Conservation (phyloP, 768 basidiomycete species). For the Mycena polygramma region DNA sequence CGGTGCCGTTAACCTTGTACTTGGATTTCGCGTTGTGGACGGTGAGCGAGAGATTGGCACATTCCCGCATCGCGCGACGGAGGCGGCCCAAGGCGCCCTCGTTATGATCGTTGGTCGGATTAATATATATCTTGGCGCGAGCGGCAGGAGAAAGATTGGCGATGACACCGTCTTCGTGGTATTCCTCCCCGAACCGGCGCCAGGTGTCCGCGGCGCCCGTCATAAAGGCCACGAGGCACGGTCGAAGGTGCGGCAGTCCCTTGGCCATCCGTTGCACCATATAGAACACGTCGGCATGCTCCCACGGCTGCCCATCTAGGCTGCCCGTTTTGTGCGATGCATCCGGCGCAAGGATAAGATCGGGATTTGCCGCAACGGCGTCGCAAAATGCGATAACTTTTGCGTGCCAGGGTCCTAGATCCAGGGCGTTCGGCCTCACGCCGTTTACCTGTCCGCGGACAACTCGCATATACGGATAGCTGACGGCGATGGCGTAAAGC, state of each 20-base stretch:
- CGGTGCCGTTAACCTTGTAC: constrained; percentile 6
- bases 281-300: constrained; percentile 38
- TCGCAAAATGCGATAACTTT: constrained; percentile 11
- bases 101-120: constrained; percentile 41
- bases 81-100: constrained; percentile 41
- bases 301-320: constrained; percentile 45
- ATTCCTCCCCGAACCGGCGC: constrained; percentile 46
- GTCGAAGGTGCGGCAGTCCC: constrained; percentile 38
- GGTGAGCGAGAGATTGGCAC: background rate
- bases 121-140: constrained; percentile 30
- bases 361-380: constrained; percentile 39
- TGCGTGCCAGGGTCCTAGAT: background rate
- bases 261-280: constrained; percentile 29
- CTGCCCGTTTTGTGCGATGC: constrained; percentile 33
- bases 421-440: background rate
- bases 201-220: constrained; percentile 45
- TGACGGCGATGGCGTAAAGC: constrained; percentile 11
- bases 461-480: constrained; percentile 12
- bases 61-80: constrained; percentile 10
- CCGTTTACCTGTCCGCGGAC: background rate
- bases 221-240: constrained; percentile 41
- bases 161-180: background rate
- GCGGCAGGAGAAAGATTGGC: constrained; percentile 8
- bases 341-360: constrained; percentile 38
- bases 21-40: constrained; percentile 11